These are phyloP conservation scores for Phialophora tarda DNA, from an alignment of 2,329 filamentous ascomycete genomes.

Conservation along the genomic window DNA sequence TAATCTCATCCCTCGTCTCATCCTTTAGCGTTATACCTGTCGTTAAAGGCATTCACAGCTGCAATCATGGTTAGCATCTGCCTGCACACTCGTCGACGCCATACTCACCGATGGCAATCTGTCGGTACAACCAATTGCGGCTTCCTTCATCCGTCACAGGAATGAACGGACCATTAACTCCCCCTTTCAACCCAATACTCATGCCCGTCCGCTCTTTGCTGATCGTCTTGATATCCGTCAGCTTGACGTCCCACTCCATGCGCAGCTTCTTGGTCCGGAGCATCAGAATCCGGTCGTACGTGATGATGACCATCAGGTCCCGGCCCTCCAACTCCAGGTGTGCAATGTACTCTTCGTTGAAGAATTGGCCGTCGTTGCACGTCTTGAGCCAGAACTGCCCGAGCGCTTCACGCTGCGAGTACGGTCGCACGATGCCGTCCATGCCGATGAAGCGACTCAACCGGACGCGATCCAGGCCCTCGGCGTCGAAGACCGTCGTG, in stretches of 20 bases:
- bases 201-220: constrained; percentile 95
- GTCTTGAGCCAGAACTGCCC: constrained; percentile 99
- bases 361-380: constrained; percentile 95
- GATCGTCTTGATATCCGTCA: constrained; percentile 97
- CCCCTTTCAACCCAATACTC: constrained; percentile 84
- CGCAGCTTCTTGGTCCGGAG: constrained; percentile 83
- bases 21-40: constrained; percentile 68
- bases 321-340: constrained; percentile 89
- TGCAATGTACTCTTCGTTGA: constrained; percentile 96
- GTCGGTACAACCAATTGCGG: constrained; percentile 69
- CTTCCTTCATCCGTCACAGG: constrained; percentile 86
- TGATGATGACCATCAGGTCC: constrained; percentile 89
- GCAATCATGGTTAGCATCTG: constrained; percentile 17
- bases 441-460: constrained; percentile 88
- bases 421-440: constrained; percentile 92
- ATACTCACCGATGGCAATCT: constrained; percentile 64
- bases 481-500: constrained; percentile 94
- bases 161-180: constrained; percentile 91
- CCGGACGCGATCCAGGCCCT: constrained; percentile 93
- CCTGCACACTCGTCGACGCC: not conserved
- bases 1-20: constrained; percentile 34
- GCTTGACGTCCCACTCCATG: constrained; percentile 92
- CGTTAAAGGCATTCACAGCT: constrained; percentile 71
- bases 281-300: constrained; percentile 84
- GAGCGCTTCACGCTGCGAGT: constrained; percentile 90